A percentile compares a stretch with the other conserved stretches of the same genome.
Conservation (phyloP, 2,329 filamentous ascomycete species). For the Pseudogymnoascus sp. region DNA sequence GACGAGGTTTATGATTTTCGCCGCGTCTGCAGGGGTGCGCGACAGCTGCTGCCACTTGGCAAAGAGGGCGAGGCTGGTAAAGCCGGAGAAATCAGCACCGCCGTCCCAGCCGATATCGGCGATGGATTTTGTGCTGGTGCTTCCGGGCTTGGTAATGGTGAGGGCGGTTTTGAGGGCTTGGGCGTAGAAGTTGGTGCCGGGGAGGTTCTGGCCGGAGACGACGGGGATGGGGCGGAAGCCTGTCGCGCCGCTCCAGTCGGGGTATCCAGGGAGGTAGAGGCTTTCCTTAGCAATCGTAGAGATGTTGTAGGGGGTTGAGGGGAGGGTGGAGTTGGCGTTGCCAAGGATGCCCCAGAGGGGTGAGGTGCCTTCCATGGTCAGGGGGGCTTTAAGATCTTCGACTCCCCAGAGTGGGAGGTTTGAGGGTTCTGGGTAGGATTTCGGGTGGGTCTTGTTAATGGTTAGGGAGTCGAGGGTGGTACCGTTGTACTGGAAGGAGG, state of each 20-base stretch:
- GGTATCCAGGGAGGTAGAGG: conserved; percentile 8
- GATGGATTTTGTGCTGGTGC: too few relatives aligned
- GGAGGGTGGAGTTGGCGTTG: conserved; percentile 23
- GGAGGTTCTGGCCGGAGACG: background rate
- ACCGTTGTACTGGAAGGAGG: conserved; percentile 37
- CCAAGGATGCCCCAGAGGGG: conserved; percentile 38
- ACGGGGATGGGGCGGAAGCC: background rate
- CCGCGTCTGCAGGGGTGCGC: conserved; percentile 20
- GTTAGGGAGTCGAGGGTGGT: conserved; percentile 31
- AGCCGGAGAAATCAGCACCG: conserved; percentile 30
- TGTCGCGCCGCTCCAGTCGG: background rate
- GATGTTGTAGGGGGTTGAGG: conserved; percentile 13
- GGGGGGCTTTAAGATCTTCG: conserved; percentile 26
- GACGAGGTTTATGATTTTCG: conserved; percentile 36
- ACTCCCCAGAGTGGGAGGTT: conserved; percentile 32
- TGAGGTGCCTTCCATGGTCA: conserved; percentile 20
- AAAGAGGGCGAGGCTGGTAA: conserved; percentile 34
- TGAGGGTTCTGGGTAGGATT: conserved; percentile 21
- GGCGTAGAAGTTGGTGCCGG: conserved; percentile 5
- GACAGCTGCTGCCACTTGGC: conserved; percentile 35
- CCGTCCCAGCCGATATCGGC: background rate
- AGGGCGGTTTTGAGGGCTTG: conserved; percentile 22
- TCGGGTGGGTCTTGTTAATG: conserved; percentile 31
- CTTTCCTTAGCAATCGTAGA: background rate
- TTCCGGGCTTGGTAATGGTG: conserved; percentile 4